A percentile compares a stretch with the other conserved stretches of the same genome.
Conservation (phyloP, 257 asterid species). For the Schizonepeta tenuifolia region DNA sequence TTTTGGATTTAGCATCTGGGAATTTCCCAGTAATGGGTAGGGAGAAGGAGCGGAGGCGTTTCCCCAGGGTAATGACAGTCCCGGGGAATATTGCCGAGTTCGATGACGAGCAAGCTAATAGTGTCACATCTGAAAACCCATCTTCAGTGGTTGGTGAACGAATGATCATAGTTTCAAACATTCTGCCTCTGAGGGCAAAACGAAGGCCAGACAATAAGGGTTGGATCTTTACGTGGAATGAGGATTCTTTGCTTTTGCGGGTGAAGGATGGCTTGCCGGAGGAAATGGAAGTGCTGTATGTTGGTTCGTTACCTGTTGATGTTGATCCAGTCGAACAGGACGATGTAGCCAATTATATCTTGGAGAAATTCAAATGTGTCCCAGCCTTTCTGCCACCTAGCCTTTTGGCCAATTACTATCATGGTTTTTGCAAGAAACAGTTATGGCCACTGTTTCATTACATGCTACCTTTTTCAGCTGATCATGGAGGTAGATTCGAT, state of each 20-base stretch:
- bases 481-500: slow-evolving; percentile 77
- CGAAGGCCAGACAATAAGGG: slow-evolving; percentile 83
- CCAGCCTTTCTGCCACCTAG: slow-evolving; percentile 72
- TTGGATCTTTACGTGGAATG: slow-evolving; percentile 86
- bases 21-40: slow-evolving; percentile 73
- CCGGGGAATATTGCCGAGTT: slow-evolving; percentile 81
- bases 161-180: slow-evolving; percentile 79
- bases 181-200: slow-evolving; percentile 73
- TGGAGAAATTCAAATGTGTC: slow-evolving; percentile 74
- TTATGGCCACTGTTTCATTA: slow-evolving; percentile 86
- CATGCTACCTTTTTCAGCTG: slow-evolving; percentile 78
- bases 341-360: slow-evolving; percentile 63
- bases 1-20: slow-evolving; percentile 84
- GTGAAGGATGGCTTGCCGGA: slow-evolving; percentile 87
- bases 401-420: slow-evolving; percentile 63
- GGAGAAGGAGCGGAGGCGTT: slow-evolving; percentile 70
- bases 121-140: slow-evolving; percentile 78
- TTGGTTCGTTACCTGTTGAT: slow-evolving; percentile 73
- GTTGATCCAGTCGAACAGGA: slow-evolving; percentile 83
- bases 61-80: slow-evolving; percentile 85
- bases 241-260: slow-evolving; percentile 72
- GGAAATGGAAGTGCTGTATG: slow-evolving; percentile 80
- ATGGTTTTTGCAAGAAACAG: slow-evolving; percentile 86
- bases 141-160: slow-evolving; percentile 80
- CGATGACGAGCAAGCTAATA: slow-evolving; percentile 72